Evolutionary conservation across 371 early-diverging fungal genomes (phyloP), one percentile per base, ranked within the genome.

Genomic region (Apophysomyces sp.): DNA sequence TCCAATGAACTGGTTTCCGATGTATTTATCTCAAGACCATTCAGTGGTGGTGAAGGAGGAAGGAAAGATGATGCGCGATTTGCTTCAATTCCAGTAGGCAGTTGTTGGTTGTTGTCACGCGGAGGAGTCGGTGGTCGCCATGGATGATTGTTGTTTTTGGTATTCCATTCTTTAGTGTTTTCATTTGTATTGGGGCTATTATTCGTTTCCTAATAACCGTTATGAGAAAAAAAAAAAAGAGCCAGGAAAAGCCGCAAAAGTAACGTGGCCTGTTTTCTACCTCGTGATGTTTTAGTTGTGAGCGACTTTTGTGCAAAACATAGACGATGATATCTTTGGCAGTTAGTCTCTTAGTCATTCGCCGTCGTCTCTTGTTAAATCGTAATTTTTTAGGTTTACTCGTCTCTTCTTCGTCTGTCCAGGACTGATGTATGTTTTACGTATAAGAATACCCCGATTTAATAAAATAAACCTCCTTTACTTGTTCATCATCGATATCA

Each of bases 121-220:
- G 49, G 49, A 44, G 49, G 49, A 21, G 49, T 44, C 21, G 49
- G 49, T 11, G 49, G 49, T 44, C 49, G 49, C 49, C 49, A 44
- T 44, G 49, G 49, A 8, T 44, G 16, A 11, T 9, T 9, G 18
- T n/a, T 44, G 3, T 44, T 21, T 21, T 44, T 44, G 49, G n/a
- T 21, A 21, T 44, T 21, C 49, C 49, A 44, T 7, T 44, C 49
- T 44, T 44, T 44, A 9, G 21, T 21, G 21, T 8, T 44, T 4
- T 44, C 21, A 9, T 44, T 44, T 44, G 49, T 21, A 44, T 8
- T 21, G 49, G 49, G 49, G 8, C 9, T 18, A 21, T 9, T 44
- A 11, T 44, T 44, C n/a, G 49, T n/a, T 21, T 44, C 49, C 49
- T 44, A 44, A 44, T 21, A 37, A 13, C n/a, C 9, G 49, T n/a